These are phyloP conservation scores for Exophiala aquamarina DNA, from an alignment of 2,329 filamentous ascomycete genomes.

Conservation along the genomic window DNA sequence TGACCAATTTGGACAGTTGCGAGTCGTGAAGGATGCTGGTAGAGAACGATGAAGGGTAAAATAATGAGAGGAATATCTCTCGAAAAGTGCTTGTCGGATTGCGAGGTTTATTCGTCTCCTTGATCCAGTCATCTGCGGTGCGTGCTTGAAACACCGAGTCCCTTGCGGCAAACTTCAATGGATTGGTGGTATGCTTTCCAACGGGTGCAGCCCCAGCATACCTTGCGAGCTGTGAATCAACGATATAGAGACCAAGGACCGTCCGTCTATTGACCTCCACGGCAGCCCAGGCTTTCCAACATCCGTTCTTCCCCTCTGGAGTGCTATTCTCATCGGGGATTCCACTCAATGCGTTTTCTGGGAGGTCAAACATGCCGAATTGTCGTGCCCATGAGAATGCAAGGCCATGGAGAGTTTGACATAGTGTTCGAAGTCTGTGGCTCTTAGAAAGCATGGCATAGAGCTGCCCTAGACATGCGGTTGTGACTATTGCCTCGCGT, in stretches of 20 bases:
- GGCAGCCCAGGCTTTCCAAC: slow-evolving; percentile 1
- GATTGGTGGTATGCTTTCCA: slow-evolving; percentile 39
- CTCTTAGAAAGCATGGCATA: slow-evolving; percentile 7
- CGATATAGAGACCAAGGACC: slow-evolving; percentile 20
- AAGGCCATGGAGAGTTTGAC: slow-evolving; percentile 5
- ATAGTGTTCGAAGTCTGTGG: background rate
- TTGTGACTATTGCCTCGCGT: background rate
- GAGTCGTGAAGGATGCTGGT: slow-evolving; percentile 30
- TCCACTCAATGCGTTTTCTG: no score
- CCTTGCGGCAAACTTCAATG: slow-evolving; percentile 38
- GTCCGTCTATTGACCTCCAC: slow-evolving; percentile 22
- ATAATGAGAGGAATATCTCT: slow-evolving; percentile 41
- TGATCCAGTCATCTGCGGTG: slow-evolving; percentile 41
- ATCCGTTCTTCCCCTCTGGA: background rate
- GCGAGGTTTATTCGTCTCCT: slow-evolving; percentile 33
- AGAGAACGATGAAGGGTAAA: slow-evolving; percentile 33
- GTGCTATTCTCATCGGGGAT: background rate
- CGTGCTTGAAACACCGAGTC: slow-evolving; percentile 42
- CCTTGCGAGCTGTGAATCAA: slow-evolving; percentile 12
- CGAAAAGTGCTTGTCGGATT: slow-evolving; percentile 39
- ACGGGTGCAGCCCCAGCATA: slow-evolving; percentile 2
- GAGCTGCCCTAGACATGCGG: slow-evolving; percentile 1
- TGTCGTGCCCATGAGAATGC: slow-evolving; percentile 3
- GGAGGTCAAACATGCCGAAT: slow-evolving; percentile 8
- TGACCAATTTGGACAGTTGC: slow-evolving; percentile 41